A percentile compares a stretch with the other conserved stretches of the same genome.
phyloP scores from a whole-genome alignment of 2,329 filamentous ascomycete genomes.

The Diaporthe sp. region DNA sequence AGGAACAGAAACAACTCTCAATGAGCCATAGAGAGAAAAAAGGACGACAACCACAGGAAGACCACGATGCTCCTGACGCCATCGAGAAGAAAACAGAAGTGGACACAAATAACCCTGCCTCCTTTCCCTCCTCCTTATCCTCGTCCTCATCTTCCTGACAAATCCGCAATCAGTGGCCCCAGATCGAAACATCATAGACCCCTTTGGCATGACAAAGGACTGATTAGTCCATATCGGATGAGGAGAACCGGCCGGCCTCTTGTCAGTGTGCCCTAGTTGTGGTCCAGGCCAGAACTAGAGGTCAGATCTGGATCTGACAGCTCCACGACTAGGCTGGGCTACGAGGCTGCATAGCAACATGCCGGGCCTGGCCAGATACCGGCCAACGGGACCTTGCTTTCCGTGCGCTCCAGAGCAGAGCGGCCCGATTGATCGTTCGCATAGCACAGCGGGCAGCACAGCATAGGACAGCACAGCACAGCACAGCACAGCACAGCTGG shows the following conservation, averaged over 20 bases:
- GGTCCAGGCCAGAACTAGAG: conserved; percentile 11
- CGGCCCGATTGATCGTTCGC: conserved; percentile 26
- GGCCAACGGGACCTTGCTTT: conserved; percentile 24
- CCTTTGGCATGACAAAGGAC: conserved; percentile 8
- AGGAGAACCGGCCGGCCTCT: background rate
- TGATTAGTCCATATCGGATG: background rate
- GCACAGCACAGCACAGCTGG: conserved; percentile 1
- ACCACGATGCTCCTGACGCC: background rate
- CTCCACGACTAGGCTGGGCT: background rate
- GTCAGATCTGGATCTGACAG: conserved; percentile 2
- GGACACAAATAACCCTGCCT: background rate
- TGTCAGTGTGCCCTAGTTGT: background rate
- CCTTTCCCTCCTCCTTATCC: background rate
- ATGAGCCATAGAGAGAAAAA: background rate
- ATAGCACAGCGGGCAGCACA: background rate
- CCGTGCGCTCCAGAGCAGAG: conserved; percentile 11
- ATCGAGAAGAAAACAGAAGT: background rate
- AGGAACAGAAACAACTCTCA: too few relatives aligned
- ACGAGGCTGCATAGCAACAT: background rate
- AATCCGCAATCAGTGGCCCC: background rate
- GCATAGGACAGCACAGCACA: background rate
- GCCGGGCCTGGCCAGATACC: background rate
- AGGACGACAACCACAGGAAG: background rate
- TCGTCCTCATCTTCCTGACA: background rate
- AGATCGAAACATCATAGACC: conserved; percentile 15